These are phyloP conservation scores for Allomyces arbusculus DNA, from an alignment of 192 early-diverging fungal genomes.

Conservation along the genomic window DNA sequence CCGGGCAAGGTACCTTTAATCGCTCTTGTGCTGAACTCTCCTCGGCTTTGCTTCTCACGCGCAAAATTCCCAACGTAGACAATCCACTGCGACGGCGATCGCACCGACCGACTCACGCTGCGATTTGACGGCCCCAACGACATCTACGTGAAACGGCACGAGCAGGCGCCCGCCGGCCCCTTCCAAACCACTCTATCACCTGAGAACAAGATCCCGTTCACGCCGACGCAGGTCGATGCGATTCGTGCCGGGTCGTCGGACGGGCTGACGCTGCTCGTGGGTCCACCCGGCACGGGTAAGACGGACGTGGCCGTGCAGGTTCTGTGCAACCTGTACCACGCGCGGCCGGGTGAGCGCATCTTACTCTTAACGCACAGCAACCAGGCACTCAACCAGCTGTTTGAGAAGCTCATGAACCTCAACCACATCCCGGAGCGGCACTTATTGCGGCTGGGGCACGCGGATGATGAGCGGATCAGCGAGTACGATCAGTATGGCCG, in stretches of 20 bases:
- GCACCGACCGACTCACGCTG: too few species aligned
- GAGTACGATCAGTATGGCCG: conserved; percentile 79
- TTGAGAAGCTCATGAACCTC: conserved; percentile 78
- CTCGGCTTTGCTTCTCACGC: too few species aligned
- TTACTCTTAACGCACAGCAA: conserved; percentile 90
- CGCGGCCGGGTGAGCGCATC: conserved; percentile 68
- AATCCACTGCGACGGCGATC: not conserved
- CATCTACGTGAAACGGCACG: too few species aligned
- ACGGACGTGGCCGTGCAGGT: conserved; percentile 96
- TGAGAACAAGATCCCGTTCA: conserved; percentile 62
- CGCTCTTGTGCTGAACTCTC: not conserved
- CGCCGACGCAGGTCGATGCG: conserved; percentile 61
- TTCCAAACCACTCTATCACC: not conserved
- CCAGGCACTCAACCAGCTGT: conserved; percentile 96
- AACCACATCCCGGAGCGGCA: conserved; percentile 81
- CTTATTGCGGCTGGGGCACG: conserved; percentile 83
- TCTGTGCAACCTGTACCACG: conserved; percentile 86
- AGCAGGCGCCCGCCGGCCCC: too few species aligned
- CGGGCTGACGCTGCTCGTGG: conserved; percentile 83
- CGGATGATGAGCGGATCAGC: conserved; percentile 69
- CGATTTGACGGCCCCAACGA: too few species aligned
- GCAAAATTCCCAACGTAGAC: not conserved
- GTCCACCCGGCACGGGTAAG: conserved; percentile 97
- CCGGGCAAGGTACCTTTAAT: conserved; percentile 19
- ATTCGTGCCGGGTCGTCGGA: conserved; percentile 66